phyloP scores from a whole-genome alignment of 768 basidiomycete genomes.

The Calocera viscosa region DNA sequence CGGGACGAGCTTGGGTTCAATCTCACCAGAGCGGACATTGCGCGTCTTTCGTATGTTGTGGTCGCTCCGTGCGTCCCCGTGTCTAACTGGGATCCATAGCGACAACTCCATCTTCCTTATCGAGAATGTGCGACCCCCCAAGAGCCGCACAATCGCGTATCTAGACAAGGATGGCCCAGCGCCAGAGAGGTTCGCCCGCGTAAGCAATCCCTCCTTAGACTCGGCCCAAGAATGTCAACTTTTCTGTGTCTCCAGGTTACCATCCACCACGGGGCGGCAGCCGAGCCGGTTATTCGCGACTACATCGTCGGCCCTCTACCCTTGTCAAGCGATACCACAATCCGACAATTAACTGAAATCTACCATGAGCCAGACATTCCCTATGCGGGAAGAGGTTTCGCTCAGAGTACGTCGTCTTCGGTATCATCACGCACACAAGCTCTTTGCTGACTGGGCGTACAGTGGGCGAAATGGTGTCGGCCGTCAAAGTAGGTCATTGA shows the following conservation, averaged over 20 bases:
- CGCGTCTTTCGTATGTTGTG: constrained; percentile 21
- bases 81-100: constrained; percentile 11
- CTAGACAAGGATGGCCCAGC: constrained; percentile 28
- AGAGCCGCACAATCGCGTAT: constrained; percentile 37
- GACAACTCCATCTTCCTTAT: constrained; percentile 44
- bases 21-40: constrained; percentile 31
- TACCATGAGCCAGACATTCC: constrained; percentile 44
- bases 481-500: no score
- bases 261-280: constrained; percentile 37
- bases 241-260: constrained; percentile 25
- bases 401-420: constrained; percentile 23
- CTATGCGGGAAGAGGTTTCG: constrained; percentile 38
- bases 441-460: constrained; percentile 33
- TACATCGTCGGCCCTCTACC: constrained; percentile 51
- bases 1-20: constrained; percentile 35
- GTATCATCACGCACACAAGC: constrained; percentile 27
- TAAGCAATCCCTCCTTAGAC: constrained; percentile 5
- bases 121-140: constrained; percentile 40
- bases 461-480: constrained; percentile 25
- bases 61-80: neutral
- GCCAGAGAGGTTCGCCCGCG: constrained; percentile 34
- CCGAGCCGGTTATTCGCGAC: constrained; percentile 37
- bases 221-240: neutral
- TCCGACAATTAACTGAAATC: constrained; percentile 38
- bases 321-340: constrained; percentile 29